phyloP scores from a whole-genome alignment of 2,329 filamentous ascomycete species.

The Phialemonium atrogriseum region DNA sequence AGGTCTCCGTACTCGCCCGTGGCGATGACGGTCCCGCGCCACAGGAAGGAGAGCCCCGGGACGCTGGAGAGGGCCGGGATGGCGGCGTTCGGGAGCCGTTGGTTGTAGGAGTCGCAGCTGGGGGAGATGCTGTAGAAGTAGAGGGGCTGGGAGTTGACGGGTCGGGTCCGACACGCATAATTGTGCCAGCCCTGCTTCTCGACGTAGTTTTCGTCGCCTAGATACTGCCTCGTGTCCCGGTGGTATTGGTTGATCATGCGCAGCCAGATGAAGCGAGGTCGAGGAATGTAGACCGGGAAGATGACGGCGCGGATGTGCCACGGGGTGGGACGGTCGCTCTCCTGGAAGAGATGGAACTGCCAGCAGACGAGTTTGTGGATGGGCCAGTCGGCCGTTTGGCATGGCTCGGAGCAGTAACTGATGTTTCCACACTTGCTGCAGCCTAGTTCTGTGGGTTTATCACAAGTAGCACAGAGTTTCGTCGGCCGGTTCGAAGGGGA shows the following conservation, averaged over 20 bases:
- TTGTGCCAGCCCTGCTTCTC: not conserved
- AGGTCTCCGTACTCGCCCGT: constrained; percentile 3
- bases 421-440: constrained; percentile 5
- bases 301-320: constrained; percentile 4
- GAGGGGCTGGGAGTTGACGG: not conserved
- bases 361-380: constrained; percentile 5
- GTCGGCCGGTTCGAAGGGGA: no score
- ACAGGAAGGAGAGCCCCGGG: not conserved
- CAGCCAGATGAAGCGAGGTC: no score
- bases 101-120: not conserved
- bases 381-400: constrained; percentile 4
- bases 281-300: constrained; percentile 2
- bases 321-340: not conserved
- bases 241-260: not conserved
- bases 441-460: not conserved
- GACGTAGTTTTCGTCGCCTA: not conserved
- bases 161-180: not conserved
- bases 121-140: not conserved
- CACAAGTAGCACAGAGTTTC: constrained; percentile 4
- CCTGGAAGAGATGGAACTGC: not conserved
- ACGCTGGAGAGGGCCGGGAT: not conserved
- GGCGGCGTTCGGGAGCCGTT: not conserved
- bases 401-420: constrained; percentile 4
- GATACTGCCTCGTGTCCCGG: not conserved
- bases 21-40: constrained; percentile 2